These are phyloP conservation scores for Penicillium pancosmium DNA, from an alignment of 495 filamentous ascomycete genomes.

Conservation along the genomic window DNA sequence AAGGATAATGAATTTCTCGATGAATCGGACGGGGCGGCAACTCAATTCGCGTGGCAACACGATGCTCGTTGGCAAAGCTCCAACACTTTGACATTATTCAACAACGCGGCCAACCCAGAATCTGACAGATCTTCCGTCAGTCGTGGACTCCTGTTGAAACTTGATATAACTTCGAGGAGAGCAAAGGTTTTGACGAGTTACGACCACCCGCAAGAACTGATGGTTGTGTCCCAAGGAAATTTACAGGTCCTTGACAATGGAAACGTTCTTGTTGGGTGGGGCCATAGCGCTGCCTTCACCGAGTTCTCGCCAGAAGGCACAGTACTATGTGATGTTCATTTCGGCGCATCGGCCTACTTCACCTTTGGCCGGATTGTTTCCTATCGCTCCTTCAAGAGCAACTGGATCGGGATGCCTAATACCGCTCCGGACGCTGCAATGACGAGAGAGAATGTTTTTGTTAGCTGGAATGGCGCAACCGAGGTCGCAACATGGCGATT, in stretches of 20 bases:
- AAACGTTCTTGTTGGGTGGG: constrained; percentile 61
- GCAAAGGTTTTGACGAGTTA: constrained; percentile 31
- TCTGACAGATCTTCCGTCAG: constrained; percentile 24
- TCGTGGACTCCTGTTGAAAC: constrained; percentile 34
- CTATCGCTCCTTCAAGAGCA: constrained; percentile 38
- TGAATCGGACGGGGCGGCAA: constrained; percentile 41
- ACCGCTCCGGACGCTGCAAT: constrained; percentile 32
- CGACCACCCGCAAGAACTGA: constrained; percentile 34
- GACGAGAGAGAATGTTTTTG: constrained; percentile 32
- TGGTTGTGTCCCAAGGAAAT: constrained; percentile 59
- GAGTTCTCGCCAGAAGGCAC: constrained; percentile 57
- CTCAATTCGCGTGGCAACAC: constrained; percentile 56
- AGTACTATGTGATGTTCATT: constrained; percentile 47
- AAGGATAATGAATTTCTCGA: constrained; percentile 50
- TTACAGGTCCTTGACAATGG: constrained; percentile 56
- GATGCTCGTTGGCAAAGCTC: constrained; percentile 48
- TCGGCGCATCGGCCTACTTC: constrained; percentile 41
- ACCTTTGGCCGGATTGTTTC: constrained; percentile 42
- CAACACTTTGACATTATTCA: constrained; percentile 50
- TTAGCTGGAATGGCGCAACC: constrained; percentile 52
- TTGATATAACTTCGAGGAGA: constrained; percentile 26
- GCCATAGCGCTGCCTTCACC: constrained; percentile 55
- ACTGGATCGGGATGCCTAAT: constrained; percentile 40
- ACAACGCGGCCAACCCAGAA: constrained; percentile 46
- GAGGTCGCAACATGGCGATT: constrained; percentile 43